These are phyloP conservation scores for Populus hybrid DNA, from an alignment of 441 rosid species.

Conservation along the genomic window DNA sequence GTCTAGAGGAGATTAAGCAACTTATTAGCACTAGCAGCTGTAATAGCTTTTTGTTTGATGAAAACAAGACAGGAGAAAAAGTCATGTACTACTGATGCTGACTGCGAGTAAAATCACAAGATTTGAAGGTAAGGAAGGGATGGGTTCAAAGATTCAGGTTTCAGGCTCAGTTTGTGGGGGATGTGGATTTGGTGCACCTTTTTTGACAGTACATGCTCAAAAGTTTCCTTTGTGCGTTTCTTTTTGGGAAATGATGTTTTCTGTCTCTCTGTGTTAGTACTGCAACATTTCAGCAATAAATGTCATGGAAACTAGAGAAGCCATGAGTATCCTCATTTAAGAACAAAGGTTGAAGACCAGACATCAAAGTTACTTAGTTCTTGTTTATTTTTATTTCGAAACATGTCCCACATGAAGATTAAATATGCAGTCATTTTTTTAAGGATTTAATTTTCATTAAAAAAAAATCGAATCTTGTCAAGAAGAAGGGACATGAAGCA, in stretches of 20 bases:
- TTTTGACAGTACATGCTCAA: conserved; percentile 20
- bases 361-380: background rate
- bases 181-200: background rate
- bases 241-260: conserved; percentile 22
- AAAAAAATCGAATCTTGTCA: conserved; percentile 20
- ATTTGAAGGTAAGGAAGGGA: background rate
- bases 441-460: background rate
- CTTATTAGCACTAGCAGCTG: conserved; percentile 42
- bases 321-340: background rate
- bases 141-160: conserved; percentile 10
- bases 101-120: conserved; percentile 29
- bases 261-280: background rate
- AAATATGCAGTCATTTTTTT: background rate
- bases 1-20: conserved; percentile 79
- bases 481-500: background rate
- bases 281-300: conserved; percentile 13
- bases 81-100: conserved; percentile 46
- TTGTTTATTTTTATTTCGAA: background rate
- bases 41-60: conserved; percentile 55
- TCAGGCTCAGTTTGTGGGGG: conserved; percentile 5
- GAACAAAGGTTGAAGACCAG: conserved; percentile 21
- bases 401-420: background rate
- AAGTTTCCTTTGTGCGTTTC: conserved; percentile 18
- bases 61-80: conserved; percentile 53
- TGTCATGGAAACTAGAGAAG: conserved; percentile 23